Evolutionary conservation across 352 stramenopile genomes (phyloP).

Genomic region (Phytopythium boreale): DNA sequence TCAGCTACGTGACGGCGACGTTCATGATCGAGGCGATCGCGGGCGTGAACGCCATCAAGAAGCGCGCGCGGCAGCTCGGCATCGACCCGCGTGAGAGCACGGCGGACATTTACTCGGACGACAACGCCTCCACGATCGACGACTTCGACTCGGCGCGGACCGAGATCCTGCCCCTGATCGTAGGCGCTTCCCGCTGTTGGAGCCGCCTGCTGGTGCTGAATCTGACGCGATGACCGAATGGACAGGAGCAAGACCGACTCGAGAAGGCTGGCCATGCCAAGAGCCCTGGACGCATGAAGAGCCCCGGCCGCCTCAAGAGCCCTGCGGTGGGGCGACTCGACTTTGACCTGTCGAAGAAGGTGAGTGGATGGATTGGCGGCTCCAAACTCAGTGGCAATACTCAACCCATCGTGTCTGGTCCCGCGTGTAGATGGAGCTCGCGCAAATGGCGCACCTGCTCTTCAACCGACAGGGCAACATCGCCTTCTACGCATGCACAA

Average conservation of each 20-base stretch:
- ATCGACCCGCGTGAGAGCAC: conserved; percentile 12
- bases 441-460: conserved; percentile 78
- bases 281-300: conserved; percentile 1
- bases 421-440: conserved; percentile 72
- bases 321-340: conserved; percentile 31
- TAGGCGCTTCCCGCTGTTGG: conserved; percentile 9
- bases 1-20: conserved; percentile 82
- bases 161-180: conserved; percentile 81
- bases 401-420: background rate
- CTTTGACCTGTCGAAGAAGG: conserved; percentile 80
- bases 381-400: background rate
- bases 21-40: conserved; percentile 87
- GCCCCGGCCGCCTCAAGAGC: conserved; percentile 21
- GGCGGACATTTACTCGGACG: conserved; percentile 22
- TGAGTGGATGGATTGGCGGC: conserved; percentile 9
- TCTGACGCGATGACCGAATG: background rate
- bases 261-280: conserved; percentile 18
- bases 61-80: conserved; percentile 41
- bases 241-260: conserved; percentile 52
- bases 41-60: conserved; percentile 73
- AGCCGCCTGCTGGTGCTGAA: background rate
- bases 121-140: conserved; percentile 31
- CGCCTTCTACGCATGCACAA: conserved; percentile 78
- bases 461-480: conserved; percentile 64
- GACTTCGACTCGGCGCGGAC: conserved; percentile 41